Evolutionary conservation across 345 rosid species (phyloP).

Genomic region (Arabis alpina): DNA sequence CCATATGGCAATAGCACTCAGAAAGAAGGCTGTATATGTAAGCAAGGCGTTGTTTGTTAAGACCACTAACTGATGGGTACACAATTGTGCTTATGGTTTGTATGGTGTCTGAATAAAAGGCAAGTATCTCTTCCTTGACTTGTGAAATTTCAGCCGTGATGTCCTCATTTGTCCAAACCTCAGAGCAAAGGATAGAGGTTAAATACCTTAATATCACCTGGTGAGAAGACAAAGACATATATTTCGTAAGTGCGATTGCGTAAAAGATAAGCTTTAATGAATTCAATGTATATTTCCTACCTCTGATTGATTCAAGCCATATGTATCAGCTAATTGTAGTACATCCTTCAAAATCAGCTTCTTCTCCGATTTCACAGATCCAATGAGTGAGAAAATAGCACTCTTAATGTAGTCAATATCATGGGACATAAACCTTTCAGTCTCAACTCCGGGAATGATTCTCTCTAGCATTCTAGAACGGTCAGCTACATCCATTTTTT

Average conservation of each 20-base stretch:
- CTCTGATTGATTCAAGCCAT: conserved; percentile 67
- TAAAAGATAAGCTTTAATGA: conserved; percentile 10
- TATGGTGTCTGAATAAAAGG: conserved; percentile 67
- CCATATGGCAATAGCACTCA: conserved; percentile 69
- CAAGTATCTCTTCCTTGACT: conserved; percentile 64
- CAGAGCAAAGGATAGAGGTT: conserved; percentile 73
- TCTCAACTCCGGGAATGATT: conserved; percentile 85
- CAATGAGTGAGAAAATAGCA: conserved; percentile 64
- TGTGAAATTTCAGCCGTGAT: conserved; percentile 70
- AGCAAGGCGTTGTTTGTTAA: conserved; percentile 79
- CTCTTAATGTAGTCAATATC: conserved; percentile 64
- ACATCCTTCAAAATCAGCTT: conserved; percentile 69
- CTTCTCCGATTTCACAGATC: conserved; percentile 75
- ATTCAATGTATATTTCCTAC: conserved; percentile 47
- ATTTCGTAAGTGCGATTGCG: conserved; percentile 17
- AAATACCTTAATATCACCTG: conserved; percentile 74
- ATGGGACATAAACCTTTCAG: conserved; percentile 80
- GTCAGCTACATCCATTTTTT: conserved; percentile 71
- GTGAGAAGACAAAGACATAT: conserved; percentile 23
- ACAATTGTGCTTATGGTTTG: conserved; percentile 56
- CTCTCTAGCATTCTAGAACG: conserved; percentile 80
- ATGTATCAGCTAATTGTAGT: conserved; percentile 62
- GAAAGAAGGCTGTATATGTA: conserved; percentile 74
- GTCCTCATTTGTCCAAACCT: conserved; percentile 81
- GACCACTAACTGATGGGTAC: conserved; percentile 85